These are phyloP conservation scores for Zygosaccharomyces pseudorouxii DNA, from an alignment of 805 yeast genomes.

Conservation along the genomic window DNA sequence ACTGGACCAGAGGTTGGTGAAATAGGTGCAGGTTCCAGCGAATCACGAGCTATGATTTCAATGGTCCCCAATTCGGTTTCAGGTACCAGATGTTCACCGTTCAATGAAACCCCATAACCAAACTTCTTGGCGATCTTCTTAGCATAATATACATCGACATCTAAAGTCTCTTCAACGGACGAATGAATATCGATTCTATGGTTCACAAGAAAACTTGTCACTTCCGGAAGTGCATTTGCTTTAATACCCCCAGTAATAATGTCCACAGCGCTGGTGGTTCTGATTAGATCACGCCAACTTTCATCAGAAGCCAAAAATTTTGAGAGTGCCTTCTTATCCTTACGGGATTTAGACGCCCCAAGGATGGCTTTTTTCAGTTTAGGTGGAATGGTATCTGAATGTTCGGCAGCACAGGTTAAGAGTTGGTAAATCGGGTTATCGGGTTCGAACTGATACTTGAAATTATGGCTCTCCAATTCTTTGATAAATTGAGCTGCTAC, in stretches of 20 bases:
- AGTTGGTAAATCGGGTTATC: conserved; percentile 57
- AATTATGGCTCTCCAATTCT: conserved; percentile 52
- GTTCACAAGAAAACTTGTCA: conserved; percentile 46
- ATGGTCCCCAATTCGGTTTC: conserved; percentile 40
- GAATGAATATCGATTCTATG: conserved; percentile 55
- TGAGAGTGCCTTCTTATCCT: background rate
- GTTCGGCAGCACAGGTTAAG: conserved; percentile 60
- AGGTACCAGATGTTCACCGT: conserved; percentile 26
- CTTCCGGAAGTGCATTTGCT: conserved; percentile 64
- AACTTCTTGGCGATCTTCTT: conserved; percentile 41
- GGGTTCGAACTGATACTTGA: conserved; percentile 37
- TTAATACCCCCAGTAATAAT: conserved; percentile 61
- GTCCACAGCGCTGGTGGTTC: conserved; percentile 51
- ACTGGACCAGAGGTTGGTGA: conserved; percentile 43
- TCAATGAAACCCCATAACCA: conserved; percentile 42
- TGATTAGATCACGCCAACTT: conserved; percentile 32
- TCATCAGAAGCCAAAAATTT: background rate
- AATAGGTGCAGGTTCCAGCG: conserved; percentile 50
- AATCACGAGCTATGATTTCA: conserved; percentile 30
- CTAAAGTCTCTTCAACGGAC: conserved; percentile 37
- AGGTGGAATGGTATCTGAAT: conserved; percentile 29
- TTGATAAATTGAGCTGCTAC: conserved; percentile 56
- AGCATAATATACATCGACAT: conserved; percentile 36
- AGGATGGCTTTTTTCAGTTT: conserved; percentile 24
- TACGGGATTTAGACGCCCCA: conserved; percentile 29